These are phyloP conservation scores for Simplicillium aogashimaense DNA, from an alignment of 2,329 filamentous ascomycete genomes.

Conservation along the genomic window DNA sequence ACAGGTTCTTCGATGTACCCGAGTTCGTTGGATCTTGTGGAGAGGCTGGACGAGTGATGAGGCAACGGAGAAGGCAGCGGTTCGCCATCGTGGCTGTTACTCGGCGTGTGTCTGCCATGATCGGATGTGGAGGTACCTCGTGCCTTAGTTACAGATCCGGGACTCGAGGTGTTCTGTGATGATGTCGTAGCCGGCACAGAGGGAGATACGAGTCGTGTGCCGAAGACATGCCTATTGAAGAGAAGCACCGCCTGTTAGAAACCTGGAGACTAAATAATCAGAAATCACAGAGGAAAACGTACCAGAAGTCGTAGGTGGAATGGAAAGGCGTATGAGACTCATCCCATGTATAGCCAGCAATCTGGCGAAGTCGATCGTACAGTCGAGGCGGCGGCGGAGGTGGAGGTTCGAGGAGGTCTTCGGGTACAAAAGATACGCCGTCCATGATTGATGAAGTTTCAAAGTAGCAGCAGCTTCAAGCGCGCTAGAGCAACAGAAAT, in stretches of 20 bases:
- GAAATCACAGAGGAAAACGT: constrained; percentile 13
- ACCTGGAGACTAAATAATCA: background rate
- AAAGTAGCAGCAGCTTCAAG: background rate
- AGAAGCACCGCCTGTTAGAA: constrained; percentile 7
- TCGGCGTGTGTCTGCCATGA: constrained; percentile 25
- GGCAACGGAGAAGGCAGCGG: constrained; percentile 13
- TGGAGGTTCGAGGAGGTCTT: constrained; percentile 53
- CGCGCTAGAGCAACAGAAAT: too few species aligned
- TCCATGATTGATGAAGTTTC: constrained; percentile 34
- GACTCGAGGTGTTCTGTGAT: constrained; percentile 31
- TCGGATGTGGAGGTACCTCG: constrained; percentile 34
- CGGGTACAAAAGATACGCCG: constrained; percentile 34
- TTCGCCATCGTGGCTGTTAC: constrained; percentile 24
- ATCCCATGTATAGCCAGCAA: constrained; percentile 70
- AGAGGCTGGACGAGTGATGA: constrained; percentile 18
- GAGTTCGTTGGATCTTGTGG: constrained; percentile 30
- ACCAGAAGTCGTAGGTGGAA: constrained; percentile 84
- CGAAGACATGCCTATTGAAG: constrained; percentile 51
- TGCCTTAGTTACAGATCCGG: constrained; percentile 30
- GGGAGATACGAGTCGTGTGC: constrained; percentile 46
- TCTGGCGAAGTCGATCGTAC: constrained; percentile 62
- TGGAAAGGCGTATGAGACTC: constrained; percentile 48
- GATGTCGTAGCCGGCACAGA: constrained; percentile 37
- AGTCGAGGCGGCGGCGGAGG: constrained; percentile 51
- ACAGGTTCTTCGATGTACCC: constrained; percentile 55